Conservation (phyloP, 495 filamentous ascomycete species). For the Penicillium lagena region DNA sequence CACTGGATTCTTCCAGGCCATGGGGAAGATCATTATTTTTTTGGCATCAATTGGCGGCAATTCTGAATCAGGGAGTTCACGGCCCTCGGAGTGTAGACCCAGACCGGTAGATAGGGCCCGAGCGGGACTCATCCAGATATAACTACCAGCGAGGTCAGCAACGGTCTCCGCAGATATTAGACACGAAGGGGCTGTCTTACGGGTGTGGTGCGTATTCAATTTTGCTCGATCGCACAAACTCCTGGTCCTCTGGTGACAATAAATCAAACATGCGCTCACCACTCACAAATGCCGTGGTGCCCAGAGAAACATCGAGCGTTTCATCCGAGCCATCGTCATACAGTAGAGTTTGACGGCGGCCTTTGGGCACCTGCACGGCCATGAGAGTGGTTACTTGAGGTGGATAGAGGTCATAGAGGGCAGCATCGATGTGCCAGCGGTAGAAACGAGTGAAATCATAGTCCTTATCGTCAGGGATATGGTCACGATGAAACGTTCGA, state of each 20-base stretch:
- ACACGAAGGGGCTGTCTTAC: conserved; percentile 6
- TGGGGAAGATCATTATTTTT: conserved; percentile 63
- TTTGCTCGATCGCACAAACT: conserved; percentile 55
- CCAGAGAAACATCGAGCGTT: conserved; percentile 59
- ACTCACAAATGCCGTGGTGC: conserved; percentile 69
- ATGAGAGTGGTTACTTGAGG: conserved; percentile 63
- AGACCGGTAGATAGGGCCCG: conserved; percentile 59
- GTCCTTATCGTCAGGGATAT: conserved; percentile 57
- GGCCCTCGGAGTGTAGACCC: conserved; percentile 55
- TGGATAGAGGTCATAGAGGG: conserved; percentile 64
- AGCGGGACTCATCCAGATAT: conserved; percentile 68
- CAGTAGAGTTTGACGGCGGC: conserved; percentile 55
- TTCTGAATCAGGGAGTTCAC: conserved; percentile 47
- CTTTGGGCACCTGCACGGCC: conserved; percentile 59
- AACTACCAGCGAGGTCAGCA: conserved; percentile 20
- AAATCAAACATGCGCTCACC: conserved; percentile 59
- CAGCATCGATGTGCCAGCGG: conserved; percentile 75
- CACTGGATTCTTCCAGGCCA: conserved; percentile 67
- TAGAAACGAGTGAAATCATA: conserved; percentile 66
- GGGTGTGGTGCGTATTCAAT: conserved; percentile 71
- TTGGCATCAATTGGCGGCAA: conserved; percentile 56
- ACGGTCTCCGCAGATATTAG: no score
- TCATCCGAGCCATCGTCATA: conserved; percentile 69
- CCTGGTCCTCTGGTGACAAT: conserved; percentile 56
- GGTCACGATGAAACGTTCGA: conserved; percentile 61